A percentile compares a stretch with the other conserved stretches of the same genome.
phyloP scores from a whole-genome alignment of 345 rosid species.

The Aquilaria yunnanensis region DNA sequence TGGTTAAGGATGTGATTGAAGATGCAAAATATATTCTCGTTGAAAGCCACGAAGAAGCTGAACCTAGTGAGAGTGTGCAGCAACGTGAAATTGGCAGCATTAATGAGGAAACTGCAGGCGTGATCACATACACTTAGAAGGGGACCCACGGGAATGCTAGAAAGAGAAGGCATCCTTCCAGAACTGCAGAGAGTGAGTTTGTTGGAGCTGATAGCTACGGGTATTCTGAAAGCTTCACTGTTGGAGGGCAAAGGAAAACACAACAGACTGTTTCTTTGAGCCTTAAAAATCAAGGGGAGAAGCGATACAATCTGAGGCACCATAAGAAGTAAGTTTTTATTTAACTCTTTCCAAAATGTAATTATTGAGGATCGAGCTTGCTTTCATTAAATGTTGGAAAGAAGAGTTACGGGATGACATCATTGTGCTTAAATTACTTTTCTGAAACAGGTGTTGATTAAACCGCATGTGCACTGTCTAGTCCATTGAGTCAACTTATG shows the following conservation, averaged over 20 bases:
- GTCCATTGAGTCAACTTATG: neutral
- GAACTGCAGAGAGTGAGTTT: slow-evolving; percentile 38
- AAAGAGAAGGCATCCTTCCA: slow-evolving; percentile 49
- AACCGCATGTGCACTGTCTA: neutral
- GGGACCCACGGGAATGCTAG: slow-evolving; percentile 26
- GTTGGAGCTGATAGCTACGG: slow-evolving; percentile 62
- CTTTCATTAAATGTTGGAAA: neutral
- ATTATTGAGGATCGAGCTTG: neutral
- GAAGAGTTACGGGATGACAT: too few relatives aligned
- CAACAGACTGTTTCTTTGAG: slow-evolving; percentile 37
- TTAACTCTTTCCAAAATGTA: neutral
- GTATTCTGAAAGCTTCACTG: slow-evolving; percentile 49
- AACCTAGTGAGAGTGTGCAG: slow-evolving; percentile 21
- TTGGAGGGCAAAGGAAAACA: slow-evolving; percentile 62
- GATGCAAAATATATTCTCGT: slow-evolving; percentile 50
- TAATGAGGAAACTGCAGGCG: slow-evolving; percentile 30
- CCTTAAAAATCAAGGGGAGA: slow-evolving; percentile 44
- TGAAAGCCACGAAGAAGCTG: slow-evolving; percentile 20
- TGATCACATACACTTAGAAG: slow-evolving; percentile 28
- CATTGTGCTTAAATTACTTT: too few relatives aligned
- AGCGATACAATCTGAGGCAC: slow-evolving; percentile 75
- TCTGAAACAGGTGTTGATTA: neutral
- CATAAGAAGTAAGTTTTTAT: slow-evolving; percentile 53
- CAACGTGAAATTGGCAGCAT: slow-evolving; percentile 11
- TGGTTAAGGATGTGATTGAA: slow-evolving; percentile 48